Evolutionary conservation across 345 rosid genomes (phyloP).

Genomic region (Camelina laxa): DNA sequence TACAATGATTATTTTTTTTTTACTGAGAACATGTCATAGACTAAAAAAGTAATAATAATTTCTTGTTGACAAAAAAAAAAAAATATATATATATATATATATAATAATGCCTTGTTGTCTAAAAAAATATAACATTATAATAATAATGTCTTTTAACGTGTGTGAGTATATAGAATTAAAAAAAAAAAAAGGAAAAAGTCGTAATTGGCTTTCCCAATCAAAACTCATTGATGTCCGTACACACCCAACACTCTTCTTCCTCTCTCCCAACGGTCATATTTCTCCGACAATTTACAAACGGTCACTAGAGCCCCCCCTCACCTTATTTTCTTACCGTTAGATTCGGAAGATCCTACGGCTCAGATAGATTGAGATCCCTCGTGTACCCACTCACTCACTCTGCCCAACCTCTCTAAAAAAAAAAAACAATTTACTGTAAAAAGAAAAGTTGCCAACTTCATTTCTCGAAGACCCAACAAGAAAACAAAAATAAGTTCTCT

Average conservation of each 20-base stretch:
- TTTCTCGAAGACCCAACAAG: constrained; percentile 51
- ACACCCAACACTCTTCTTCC: constrained; percentile 51
- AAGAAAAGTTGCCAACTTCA: constrained; percentile 45
- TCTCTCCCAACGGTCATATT: constrained; percentile 88
- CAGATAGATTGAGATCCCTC: constrained; percentile 42
- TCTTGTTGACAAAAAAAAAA: constrained; percentile 18
- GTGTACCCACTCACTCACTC: constrained; percentile 44
- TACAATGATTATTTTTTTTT: constrained; percentile 9
- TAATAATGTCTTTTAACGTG: neutral
- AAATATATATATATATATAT: no score
- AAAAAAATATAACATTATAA: neutral
- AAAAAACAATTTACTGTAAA: constrained; percentile 28
- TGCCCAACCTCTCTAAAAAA: constrained; percentile 38
- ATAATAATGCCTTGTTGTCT: constrained; percentile 21
- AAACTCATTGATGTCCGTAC: constrained; percentile 53
- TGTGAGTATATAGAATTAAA: neutral
- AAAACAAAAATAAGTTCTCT: constrained; percentile 40
- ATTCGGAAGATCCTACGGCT: constrained; percentile 61
- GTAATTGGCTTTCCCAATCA: constrained; percentile 23
- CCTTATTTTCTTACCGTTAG: constrained; percentile 51
- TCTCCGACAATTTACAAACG: constrained; percentile 86
- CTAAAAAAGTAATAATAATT: neutral
- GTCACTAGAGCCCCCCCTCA: constrained; percentile 55
- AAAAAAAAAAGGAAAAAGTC: neutral
- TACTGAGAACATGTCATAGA: constrained; percentile 9